Conservation (phyloP, 2,329 filamentous ascomycete species). For the Aspergillus sp. region DNA sequence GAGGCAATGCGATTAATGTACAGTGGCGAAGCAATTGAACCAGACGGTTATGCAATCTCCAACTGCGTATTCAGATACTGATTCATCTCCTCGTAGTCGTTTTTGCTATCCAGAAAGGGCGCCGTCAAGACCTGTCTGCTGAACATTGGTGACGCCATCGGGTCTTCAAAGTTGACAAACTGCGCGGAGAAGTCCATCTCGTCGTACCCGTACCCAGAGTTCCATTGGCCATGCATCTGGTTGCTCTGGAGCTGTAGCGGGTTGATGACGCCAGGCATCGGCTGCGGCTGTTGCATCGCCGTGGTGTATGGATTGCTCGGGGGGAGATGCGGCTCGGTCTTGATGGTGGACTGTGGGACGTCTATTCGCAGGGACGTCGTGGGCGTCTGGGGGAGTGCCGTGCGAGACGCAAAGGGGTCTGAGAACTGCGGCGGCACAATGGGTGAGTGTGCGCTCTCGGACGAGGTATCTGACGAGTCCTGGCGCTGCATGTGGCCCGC, state of each 20-base stretch:
- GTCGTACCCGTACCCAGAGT: conserved; percentile 27
- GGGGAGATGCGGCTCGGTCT: conserved; percentile 31
- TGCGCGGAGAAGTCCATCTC: conserved; percentile 26
- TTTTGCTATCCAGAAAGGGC: conserved; percentile 36
- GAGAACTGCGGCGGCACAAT: conserved; percentile 35
- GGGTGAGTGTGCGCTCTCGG: conserved; percentile 58
- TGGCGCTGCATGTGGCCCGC: conserved; percentile 57
- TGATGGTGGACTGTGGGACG: conserved; percentile 29
- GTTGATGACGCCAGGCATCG: conserved; percentile 43
- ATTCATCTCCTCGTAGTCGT: conserved; percentile 46
- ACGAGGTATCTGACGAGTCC: conserved; percentile 62
- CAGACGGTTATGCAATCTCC: conserved; percentile 38
- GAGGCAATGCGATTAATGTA: conserved; percentile 6
- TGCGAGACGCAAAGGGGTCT: conserved; percentile 33
- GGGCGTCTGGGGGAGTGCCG: conserved; percentile 45
- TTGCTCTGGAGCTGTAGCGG: conserved; percentile 30
- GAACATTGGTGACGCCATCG: conserved; percentile 41
- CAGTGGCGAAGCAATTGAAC: not conserved
- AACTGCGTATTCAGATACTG: conserved; percentile 46
- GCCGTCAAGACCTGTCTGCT: conserved; percentile 39
- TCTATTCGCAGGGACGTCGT: conserved; percentile 29
- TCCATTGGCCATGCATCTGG: conserved; percentile 31
- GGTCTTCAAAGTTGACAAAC: conserved; percentile 41
- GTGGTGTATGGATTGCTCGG: conserved; percentile 29
- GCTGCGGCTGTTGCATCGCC: conserved; percentile 31